Base-by-base conservation (phyloP, 2,329 filamentous ascomycete species). In the Pseudogymnoascus sp. region DNA sequence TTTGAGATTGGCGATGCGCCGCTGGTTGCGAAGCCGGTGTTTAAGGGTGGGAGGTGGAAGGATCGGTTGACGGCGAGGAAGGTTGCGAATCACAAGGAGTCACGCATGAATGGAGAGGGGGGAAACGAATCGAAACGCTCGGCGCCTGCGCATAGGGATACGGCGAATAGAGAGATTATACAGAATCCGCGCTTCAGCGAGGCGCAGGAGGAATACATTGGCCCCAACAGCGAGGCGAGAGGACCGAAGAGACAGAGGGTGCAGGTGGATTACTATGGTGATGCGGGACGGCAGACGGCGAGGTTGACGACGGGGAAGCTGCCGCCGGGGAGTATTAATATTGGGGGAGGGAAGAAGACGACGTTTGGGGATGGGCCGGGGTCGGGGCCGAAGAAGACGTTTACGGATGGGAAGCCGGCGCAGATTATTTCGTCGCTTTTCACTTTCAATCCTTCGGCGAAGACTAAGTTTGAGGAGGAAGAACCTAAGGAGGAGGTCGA, bases 41-140 rank as follows among this genome's bases (percentile, higher is more conserved):
- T 96, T 75, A 95, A 89, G 74, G 95, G 95, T 69, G 95, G 95
- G n/a, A 85, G 86, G 70, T 99, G 95, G 95, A 89, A 90, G 73
- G 93, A 96, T 73, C 85, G 95, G 66, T 82, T 93, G 65, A 88
- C 86, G 63, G 92, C 92, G 37, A 89, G 92, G 76, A 89, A 89
- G 75, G 81, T 82, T 65, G 81, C 82, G 16, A 79, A 81, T 69
- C 79, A 82, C 71, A 80, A 79, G 69, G 75, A 79, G 65, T 81
- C 78, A 1, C 59, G 59, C 66, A 80, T 76, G 67, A 59, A 68
- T 67, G 63, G 65, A 69, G 5, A 7, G 3, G 25, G 31, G 7
- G 23, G 25, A 4, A 37, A 23, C 21, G 68, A 78, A 64, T 75
- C 76, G 5, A 44, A 61, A 42, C 36, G 61, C 67, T 18, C 34